Evolutionary conservation across 176 grass and related monocot genomes (phyloP).

Genomic region (Oryza glumipatula): DNA sequence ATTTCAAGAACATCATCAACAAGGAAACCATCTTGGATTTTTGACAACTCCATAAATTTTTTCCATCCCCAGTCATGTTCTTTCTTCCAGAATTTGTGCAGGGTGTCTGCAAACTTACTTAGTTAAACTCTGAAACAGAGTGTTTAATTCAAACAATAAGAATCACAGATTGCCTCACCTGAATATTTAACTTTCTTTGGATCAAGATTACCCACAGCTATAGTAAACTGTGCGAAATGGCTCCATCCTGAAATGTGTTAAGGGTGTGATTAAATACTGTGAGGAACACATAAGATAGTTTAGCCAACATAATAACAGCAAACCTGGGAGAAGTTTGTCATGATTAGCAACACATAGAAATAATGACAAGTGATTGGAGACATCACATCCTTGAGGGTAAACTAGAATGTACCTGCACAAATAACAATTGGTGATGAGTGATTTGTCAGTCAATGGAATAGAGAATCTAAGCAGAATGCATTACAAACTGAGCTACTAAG

Average conservation of each 20-base stretch:
- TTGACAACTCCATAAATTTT: conserved; percentile 99
- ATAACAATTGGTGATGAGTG: conserved; percentile 41
- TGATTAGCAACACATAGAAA: conserved; percentile 98
- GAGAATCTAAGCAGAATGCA: conserved; percentile 18
- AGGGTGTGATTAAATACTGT: not conserved
- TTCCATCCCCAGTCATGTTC: conserved; percentile 99
- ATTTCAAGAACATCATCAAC: conserved; percentile 82
- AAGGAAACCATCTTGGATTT: conserved; percentile 93
- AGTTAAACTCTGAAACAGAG: conserved; percentile 39
- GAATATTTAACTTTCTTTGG: conserved; percentile 99
- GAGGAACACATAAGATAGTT: conserved; percentile 23
- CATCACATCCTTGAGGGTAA: conserved; percentile 98
- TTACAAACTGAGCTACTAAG: conserved; percentile 10
- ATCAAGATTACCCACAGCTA: conserved; percentile 93
- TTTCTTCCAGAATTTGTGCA: conserved; percentile 98
- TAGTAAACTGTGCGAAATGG: conserved; percentile 96
- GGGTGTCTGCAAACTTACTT: conserved; percentile 74
- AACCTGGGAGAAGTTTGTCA: conserved; percentile 95
- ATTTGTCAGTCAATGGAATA: conserved; percentile 11
- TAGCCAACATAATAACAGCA: conserved; percentile 38
- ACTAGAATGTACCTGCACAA: conserved; percentile 92
- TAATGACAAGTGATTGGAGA: conserved; percentile 92
- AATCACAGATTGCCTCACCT: conserved; percentile 50
- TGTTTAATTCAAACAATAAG: conserved; percentile 38
- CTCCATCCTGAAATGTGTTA: conserved; percentile 78